Evolutionary conservation across 164 flowering plant species (phyloP).

Genomic region (Saururus chinensis): DNA sequence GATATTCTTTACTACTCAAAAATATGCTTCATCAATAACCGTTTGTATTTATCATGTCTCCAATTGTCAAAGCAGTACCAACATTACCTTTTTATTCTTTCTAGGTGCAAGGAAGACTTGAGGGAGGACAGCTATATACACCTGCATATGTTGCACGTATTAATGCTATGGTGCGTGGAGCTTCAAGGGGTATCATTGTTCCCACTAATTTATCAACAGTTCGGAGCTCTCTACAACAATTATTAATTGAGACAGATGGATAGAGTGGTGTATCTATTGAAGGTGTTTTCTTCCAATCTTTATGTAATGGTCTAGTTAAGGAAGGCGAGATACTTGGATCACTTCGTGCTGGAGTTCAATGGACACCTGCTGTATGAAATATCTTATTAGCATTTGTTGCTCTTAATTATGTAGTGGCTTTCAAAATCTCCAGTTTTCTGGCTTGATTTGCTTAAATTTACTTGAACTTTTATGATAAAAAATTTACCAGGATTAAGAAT

Average conservation of each 20-base stretch:
- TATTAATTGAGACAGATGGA: constrained; percentile 63
- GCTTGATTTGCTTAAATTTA: no score
- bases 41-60: neutral
- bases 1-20: no score
- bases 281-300: constrained; percentile 67
- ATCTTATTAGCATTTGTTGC: no score
- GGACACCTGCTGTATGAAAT: constrained; percentile 85
- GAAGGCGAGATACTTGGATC: constrained; percentile 82
- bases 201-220: constrained; percentile 70
- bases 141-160: constrained; percentile 89
- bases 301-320: constrained; percentile 73
- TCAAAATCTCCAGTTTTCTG: no score
- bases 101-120: constrained; percentile 92
- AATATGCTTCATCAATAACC: neutral
- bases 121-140: constrained; percentile 95
- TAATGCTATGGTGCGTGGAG: constrained; percentile 94
- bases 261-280: constrained; percentile 83
- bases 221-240: constrained; percentile 79
- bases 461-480: no score
- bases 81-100: constrained; percentile 1
- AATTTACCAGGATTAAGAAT: neutral
- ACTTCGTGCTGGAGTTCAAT: constrained; percentile 90
- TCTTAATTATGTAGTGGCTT: no score
- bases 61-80: neutral
- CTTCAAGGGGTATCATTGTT: constrained; percentile 76